phyloP scores from a whole-genome alignment of 768 basidiomycete species.

The Calocybe gangraenosa region DNA sequence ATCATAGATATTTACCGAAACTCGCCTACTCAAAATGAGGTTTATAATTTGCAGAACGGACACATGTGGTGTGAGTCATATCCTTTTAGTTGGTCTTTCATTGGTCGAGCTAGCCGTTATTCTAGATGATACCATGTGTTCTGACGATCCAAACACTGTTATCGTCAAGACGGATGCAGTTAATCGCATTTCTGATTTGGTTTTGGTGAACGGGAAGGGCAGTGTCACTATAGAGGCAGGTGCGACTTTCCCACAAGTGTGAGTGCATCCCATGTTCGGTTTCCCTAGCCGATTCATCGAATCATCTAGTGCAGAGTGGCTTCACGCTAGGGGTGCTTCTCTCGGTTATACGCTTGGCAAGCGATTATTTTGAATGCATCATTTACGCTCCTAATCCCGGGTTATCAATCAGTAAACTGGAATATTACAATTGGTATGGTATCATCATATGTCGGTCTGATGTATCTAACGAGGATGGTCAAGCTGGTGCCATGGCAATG shows the following conservation, averaged over 20 bases:
- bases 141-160: slow-evolving; percentile 29
- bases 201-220: slow-evolving; percentile 22
- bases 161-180: slow-evolving; percentile 32
- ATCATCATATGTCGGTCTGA: background rate
- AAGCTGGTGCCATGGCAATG: slow-evolving; percentile 35
- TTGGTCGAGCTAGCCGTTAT: background rate
- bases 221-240: slow-evolving; percentile 33
- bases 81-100: background rate
- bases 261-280: background rate
- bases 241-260: slow-evolving; percentile 33
- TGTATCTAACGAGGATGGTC: background rate
- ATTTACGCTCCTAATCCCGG: too few species aligned
- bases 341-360: slow-evolving; percentile 29
- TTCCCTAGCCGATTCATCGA: background rate
- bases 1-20: too few species aligned
- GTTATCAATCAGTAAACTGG: slow-evolving; percentile 28
- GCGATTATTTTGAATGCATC: background rate
- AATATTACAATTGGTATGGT: slow-evolving; percentile 32
- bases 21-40: background rate
- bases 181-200: slow-evolving; percentile 28
- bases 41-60: slow-evolving; percentile 22
- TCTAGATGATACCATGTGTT: slow-evolving; percentile 34
- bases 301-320: slow-evolving; percentile 28
- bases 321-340: slow-evolving; percentile 29
- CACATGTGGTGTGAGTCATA: slow-evolving; percentile 33